These are phyloP conservation scores for Chalaropsis thielavioides DNA, from an alignment of 2,329 filamentous ascomycete species.

Conservation along the genomic window DNA sequence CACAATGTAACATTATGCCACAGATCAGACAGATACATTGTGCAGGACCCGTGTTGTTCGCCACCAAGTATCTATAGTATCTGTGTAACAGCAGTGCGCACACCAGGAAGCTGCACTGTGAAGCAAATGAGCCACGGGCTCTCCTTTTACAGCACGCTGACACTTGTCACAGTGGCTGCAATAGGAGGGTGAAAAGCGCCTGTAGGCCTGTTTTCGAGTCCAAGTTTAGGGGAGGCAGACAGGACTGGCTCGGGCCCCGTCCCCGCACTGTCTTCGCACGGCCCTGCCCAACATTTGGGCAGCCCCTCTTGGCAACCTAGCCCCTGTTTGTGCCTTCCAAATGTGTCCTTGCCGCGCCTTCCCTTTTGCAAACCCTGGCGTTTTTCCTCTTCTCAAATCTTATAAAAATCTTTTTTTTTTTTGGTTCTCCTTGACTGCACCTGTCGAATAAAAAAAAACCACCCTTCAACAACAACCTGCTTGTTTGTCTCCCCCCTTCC, in stretches of 20 bases:
- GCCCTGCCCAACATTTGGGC: not conserved
- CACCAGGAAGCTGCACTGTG: not conserved
- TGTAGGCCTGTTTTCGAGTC: not conserved
- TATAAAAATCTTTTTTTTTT: too few relatives aligned
- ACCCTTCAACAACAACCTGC: not conserved
- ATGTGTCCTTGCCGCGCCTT: constrained; percentile 7
- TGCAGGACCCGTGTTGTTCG: constrained; percentile 1
- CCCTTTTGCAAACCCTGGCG: not conserved
- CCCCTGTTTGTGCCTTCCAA: not conserved
- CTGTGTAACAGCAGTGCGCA: not conserved
- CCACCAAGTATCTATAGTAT: not conserved
- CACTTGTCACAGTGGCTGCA: not conserved
- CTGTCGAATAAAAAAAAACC: not conserved
- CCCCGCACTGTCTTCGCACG: not conserved
- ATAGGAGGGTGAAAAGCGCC: not conserved
- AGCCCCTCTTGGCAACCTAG: not conserved
- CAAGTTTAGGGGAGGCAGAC: not conserved
- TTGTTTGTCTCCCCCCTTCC: not conserved
- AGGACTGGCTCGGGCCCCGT: too few relatives aligned
- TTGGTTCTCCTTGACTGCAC: not conserved
- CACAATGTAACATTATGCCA: not conserved
- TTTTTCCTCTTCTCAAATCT: not conserved
- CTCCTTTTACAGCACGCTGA: not conserved
- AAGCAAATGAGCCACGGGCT: not conserved
- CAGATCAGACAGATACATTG: not conserved